Evolutionary conservation across 2,329 filamentous ascomycete species (phyloP).

Genomic region (Epichloe brachyelytri): DNA sequence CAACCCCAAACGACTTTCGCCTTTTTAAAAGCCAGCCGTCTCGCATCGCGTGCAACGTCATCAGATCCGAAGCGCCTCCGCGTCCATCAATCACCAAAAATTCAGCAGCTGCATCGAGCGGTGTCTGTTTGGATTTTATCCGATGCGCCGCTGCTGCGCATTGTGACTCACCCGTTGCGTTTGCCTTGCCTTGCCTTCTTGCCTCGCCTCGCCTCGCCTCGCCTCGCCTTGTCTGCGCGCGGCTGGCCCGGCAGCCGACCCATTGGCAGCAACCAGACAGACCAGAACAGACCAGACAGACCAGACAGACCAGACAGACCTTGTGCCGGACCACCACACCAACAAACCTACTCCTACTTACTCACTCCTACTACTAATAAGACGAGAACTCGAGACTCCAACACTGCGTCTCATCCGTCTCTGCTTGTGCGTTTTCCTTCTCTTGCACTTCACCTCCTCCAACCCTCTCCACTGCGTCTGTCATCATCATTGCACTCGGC

Average conservation of each 20-base stretch:
- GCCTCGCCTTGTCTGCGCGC: background rate
- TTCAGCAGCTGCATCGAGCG: background rate
- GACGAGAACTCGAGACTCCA: background rate
- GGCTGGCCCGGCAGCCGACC: background rate
- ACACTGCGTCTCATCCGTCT: background rate
- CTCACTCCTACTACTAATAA: no score
- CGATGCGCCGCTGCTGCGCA: background rate
- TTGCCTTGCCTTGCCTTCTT: background rate
- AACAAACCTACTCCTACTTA: no score
- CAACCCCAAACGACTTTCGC: background rate
- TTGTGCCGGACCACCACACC: no score
- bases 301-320: no score
- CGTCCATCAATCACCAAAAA: background rate
- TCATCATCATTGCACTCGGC: slow-evolving; percentile 1
- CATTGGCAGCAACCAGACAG: background rate
- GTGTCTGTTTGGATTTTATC: background rate
- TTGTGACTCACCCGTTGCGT: background rate
- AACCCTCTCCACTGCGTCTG: background rate
- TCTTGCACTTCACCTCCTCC: background rate
- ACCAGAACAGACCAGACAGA: no score
- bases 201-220: no score
- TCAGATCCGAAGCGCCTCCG: background rate
- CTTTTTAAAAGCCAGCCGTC: background rate
- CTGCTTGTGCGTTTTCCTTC: background rate
- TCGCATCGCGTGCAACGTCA: background rate